phyloP scores from a whole-genome alignment of 176 grass and related monocot genomes.

The Avena sativa region DNA sequence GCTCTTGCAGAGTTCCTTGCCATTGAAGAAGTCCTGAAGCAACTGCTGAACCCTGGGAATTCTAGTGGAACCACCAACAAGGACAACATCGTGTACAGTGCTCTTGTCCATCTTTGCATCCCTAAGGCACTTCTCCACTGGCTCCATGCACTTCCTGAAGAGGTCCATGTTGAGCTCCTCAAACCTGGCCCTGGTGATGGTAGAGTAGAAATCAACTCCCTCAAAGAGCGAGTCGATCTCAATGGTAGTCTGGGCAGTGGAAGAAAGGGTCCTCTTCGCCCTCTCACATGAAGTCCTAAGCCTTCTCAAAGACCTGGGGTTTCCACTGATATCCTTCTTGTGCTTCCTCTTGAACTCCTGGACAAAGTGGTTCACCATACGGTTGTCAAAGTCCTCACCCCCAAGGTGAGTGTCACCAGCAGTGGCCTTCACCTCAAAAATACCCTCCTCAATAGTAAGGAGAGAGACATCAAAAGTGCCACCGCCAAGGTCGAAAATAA shows the following conservation, averaged over 20 bases:
- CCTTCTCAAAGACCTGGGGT: slow-evolving; percentile 51
- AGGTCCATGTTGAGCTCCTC: slow-evolving; percentile 68
- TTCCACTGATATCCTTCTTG: slow-evolving; percentile 61
- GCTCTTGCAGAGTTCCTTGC: slow-evolving; percentile 69
- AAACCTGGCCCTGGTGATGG: slow-evolving; percentile 59
- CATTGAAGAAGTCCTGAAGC: slow-evolving; percentile 61
- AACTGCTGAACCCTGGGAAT: slow-evolving; percentile 57
- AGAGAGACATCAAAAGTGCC: slow-evolving; percentile 64
- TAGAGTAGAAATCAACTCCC: slow-evolving; percentile 63
- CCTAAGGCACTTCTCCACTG: slow-evolving; percentile 62
- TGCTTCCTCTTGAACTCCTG: slow-evolving; percentile 60
- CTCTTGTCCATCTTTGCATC: slow-evolving; percentile 69
- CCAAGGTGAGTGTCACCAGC: slow-evolving; percentile 65
- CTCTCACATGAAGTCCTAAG: slow-evolving; percentile 61
- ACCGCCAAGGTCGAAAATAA: slow-evolving; percentile 65
- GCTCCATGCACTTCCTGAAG: slow-evolving; percentile 65
- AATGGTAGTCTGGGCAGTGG: slow-evolving; percentile 58
- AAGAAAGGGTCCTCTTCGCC: slow-evolving; percentile 64
- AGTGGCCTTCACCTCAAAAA: slow-evolving; percentile 68
- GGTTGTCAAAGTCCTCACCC: slow-evolving; percentile 61
- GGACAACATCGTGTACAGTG: slow-evolving; percentile 57
- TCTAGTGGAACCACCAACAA: slow-evolving; percentile 58
- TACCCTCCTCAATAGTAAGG: slow-evolving; percentile 62
- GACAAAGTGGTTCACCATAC: slow-evolving; percentile 63
- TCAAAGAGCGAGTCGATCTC: slow-evolving; percentile 55